Base-by-base conservation (phyloP, 768 basidiomycete species). In the Leccinum subgranulosum region DNA sequence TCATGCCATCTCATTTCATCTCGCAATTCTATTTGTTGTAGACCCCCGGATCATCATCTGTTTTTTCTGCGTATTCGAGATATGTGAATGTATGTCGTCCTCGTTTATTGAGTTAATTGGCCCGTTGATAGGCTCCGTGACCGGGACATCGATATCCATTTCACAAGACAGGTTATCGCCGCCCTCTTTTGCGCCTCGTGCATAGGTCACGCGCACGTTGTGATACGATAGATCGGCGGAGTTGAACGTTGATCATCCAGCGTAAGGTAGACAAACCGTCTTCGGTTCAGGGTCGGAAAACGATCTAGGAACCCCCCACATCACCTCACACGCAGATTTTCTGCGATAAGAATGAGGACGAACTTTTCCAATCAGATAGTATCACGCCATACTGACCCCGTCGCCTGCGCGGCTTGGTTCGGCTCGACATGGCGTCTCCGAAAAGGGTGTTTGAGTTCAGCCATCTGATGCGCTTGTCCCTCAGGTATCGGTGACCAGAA, bases 81-180 rank as follows among this genome's bases (percentile, higher is more conserved):
- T 25, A 10, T 53, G 15, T 60, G 49, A 23, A 36, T 52, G 48
- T 53, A n/a, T 60, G 33, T 59, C 49, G 21, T 48, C 50, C 17
- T 61, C 48, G 11, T 61, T 29, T 55, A 43, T 50, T 46, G 17
- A 53, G 10, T 33, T 21, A 55, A 45, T 55, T 25, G 21, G 7
- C 17, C n/a, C 15, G 10, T 58, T 31, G 56, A 39, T 47, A 33
- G 39, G 23, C 5, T 28, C 41, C 25, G 9, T 12, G 28, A 59
- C 21, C 25, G 27, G 50, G 25, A 23, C n/a, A 14, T 33, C 31
- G 11, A 45, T 14, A n/a, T 34, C 25, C 19, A 21, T 41, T 58
- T 15, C n/a, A 23, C 11, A 21, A 17, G 14, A 19, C 3, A 19
- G 49, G 28, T 21, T 15, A 14, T 12, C 29, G 4, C 15, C n/a